These are phyloP conservation scores for Cladophialophora bantiana DNA, from an alignment of 2,329 filamentous ascomycete species.

Conservation along the genomic window DNA sequence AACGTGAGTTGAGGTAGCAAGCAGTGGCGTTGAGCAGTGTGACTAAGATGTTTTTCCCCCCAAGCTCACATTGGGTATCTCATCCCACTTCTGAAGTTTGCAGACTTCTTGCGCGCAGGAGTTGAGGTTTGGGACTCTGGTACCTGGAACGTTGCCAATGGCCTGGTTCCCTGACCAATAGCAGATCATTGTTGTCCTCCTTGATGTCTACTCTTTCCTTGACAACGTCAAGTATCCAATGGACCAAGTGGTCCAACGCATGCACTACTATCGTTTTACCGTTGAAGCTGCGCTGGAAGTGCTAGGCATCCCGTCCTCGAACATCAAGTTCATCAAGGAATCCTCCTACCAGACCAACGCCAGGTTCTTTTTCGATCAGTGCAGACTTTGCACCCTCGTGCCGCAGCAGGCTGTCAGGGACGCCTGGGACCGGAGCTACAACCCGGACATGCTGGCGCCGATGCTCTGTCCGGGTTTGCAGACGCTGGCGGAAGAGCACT, in stretches of 20 bases:
- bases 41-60: not conserved
- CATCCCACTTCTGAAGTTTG: not conserved
- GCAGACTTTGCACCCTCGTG: slow-evolving; percentile 1
- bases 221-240: slow-evolving; percentile 6
- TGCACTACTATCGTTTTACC: not conserved
- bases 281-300: not conserved
- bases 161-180: not conserved
- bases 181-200: not conserved
- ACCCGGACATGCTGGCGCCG: slow-evolving; percentile 3
- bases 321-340: not conserved
- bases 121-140: not conserved
- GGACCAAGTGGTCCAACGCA: slow-evolving; percentile 3
- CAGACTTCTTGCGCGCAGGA: not conserved
- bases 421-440: slow-evolving; percentile 5
- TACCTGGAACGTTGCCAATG: not conserved
- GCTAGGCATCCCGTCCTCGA: not conserved
- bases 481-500: slow-evolving; percentile 1
- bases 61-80: not conserved
- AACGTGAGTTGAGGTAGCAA: not conserved
- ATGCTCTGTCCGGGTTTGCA: not conserved
- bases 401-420: not conserved
- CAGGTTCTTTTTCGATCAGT: slow-evolving; percentile 5
- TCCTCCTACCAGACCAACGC: not conserved
- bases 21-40: not conserved
- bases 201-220: slow-evolving; percentile 3